Conservation (phyloP, 1,284 basidiomycete genomes). For the Papiliotrema laurentii region DNA sequence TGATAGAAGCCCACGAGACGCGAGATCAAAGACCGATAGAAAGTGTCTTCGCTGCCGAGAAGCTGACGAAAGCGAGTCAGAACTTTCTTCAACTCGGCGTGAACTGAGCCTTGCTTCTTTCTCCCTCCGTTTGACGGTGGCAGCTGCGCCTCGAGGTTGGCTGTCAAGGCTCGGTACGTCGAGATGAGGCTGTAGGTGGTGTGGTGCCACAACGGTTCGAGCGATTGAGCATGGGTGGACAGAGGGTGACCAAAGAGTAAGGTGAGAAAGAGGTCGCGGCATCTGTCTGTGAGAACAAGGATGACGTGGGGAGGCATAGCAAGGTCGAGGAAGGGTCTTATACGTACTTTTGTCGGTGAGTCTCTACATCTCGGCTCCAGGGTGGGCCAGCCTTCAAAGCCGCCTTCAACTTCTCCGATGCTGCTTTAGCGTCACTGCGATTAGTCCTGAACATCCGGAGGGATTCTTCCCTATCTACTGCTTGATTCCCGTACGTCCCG, state of each 20-base stretch:
- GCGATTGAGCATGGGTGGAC: constrained; percentile 69
- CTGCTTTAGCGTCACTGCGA: constrained; percentile 50
- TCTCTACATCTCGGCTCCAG: constrained; percentile 77
- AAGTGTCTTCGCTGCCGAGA: constrained; percentile 77
- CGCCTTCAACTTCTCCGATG: constrained; percentile 18
- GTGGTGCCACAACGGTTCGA: constrained; percentile 85
- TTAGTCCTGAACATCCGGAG: constrained; percentile 53
- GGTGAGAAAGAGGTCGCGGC: constrained; percentile 69
- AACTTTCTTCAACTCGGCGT: constrained; percentile 76
- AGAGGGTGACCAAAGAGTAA: constrained; percentile 71
- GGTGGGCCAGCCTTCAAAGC: constrained; percentile 56
- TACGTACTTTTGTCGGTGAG: constrained; percentile 72
- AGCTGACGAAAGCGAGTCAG: constrained; percentile 83
- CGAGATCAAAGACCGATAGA: constrained; percentile 72
- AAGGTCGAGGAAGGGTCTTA: background rate
- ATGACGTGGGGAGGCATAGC: background rate
- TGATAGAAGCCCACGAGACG: constrained; percentile 65
- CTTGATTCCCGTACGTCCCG: too few species aligned
- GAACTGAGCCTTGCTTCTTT: constrained; percentile 50
- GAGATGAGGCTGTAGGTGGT: constrained; percentile 84
- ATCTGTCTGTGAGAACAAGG: constrained; percentile 50
- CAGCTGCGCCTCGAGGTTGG: constrained; percentile 56
- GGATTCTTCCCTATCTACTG: too few species aligned
- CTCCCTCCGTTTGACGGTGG: constrained; percentile 15
- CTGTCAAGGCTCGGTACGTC: constrained; percentile 71